Evolutionary conservation across 2,329 filamentous ascomycete species (phyloP), one percentile per base, ranked within the genome.

Genomic region (Fusarium staphyleae): DNA sequence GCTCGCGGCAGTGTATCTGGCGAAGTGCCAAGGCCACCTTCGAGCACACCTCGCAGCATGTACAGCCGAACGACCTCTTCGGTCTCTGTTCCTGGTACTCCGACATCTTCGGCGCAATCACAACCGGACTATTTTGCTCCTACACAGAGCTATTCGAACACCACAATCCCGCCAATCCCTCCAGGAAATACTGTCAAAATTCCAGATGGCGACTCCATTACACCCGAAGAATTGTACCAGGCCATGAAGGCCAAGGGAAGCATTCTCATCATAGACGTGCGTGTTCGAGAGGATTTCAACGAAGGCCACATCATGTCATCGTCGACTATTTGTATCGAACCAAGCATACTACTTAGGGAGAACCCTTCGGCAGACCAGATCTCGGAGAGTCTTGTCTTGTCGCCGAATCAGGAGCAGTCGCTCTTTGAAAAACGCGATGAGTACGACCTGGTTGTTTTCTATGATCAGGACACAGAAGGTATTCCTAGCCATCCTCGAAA

Each of bases 391-490:
- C 80, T 93, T 65, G 80, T 91, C 2, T 73, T 95, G 5, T 87
- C 86, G 0, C 88, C 90, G 0, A 77, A 85, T n/a, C 74, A 80
- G n/a, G 95, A 99, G 70, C 87, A 89, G 62, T 75, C 80, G 2
- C 78, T 91, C 26, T 96, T 96, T 66, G 86, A 85, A 34, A 77
- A 85, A 49, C 83, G 88, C 12, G 82, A 93, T 59, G 81, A 88
- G 49, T 96, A 89, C 65, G 92, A 98, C 62, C 75, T 97, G 34
- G 83, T 99, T 10, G 90, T 99, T 0, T 95, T 96, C 66, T 96
- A 98, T 70, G 92, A 99, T 71, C 83, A 93, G 61, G 57, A 81
- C 70, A 79, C 90, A 67, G 52, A 82, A 73, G 62, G 77, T 59
- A 65, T 96, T 15, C 57, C 62, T 53, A 52, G 59, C 49, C 66